Percentiles rank a stretch among this genome's conserved stretches.
phyloP scores from a whole-genome alignment of 345 rosid species.

The Syzygium aromaticum region DNA sequence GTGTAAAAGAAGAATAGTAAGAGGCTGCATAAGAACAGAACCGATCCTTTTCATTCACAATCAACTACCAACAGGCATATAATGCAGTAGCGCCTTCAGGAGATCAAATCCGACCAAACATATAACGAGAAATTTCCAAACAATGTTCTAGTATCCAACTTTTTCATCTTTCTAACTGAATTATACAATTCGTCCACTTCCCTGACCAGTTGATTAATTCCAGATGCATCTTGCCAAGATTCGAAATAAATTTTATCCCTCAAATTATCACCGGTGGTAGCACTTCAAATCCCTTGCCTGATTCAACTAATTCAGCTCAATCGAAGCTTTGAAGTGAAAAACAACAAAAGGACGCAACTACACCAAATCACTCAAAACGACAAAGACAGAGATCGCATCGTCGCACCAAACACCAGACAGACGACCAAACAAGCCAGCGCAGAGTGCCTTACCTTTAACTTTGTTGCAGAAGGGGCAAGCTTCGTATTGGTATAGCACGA shows the following conservation, averaged over 20 bases:
- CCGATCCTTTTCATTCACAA: neutral
- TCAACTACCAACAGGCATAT: neutral
- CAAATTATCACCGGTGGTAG: fast-evolving
- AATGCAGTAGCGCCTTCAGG: neutral
- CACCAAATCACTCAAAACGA: neutral
- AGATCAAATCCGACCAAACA: neutral
- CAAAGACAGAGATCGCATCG: neutral
- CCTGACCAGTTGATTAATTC: neutral
- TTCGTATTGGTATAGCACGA: conserved; percentile 85
- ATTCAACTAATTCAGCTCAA: neutral
- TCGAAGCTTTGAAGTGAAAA: neutral
- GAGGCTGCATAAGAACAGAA: neutral
- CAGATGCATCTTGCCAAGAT: neutral
- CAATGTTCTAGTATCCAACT: neutral
- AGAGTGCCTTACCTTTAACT: conserved; percentile 48
- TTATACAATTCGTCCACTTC: neutral
- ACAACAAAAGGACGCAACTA: neutral
- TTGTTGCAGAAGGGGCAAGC: conserved; percentile 98
- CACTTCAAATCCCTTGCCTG: too few relatives aligned
- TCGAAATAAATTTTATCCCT: neutral
- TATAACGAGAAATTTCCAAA: neutral
- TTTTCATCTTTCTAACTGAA: neutral
- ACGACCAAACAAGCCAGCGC: neutral
- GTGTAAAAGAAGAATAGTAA: fast-evolving
- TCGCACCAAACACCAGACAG: neutral